A percentile compares a stretch with the other conserved stretches of the same genome.
Evolutionary conservation across 2,329 filamentous ascomycete species (phyloP).

Genomic region (Fusarium subglutinans): DNA sequence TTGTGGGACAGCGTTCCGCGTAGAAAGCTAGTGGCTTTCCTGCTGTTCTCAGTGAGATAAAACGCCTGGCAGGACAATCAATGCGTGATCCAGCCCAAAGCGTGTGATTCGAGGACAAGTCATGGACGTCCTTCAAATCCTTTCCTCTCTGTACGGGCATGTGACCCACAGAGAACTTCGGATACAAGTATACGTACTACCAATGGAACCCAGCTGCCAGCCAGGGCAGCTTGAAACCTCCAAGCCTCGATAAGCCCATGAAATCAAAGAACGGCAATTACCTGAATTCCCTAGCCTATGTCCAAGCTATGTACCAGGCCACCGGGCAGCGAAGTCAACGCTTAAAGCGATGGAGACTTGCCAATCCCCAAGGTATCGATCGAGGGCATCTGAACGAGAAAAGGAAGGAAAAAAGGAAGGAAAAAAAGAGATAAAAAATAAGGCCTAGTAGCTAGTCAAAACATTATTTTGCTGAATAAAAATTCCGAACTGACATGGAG

Average conservation of each 20-base stretch:
- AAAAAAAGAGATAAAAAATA: not conserved
- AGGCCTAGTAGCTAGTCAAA: not conserved
- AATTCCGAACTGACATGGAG: not conserved
- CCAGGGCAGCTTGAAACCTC: not conserved
- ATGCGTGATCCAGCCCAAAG: constrained; percentile 12
- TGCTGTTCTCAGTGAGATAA: constrained; percentile 6
- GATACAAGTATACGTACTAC: not conserved
- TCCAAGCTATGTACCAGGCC: too few relatives aligned
- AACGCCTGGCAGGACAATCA: constrained; percentile 16
- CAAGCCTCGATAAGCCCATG: constrained; percentile 7
- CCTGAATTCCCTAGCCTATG: constrained; percentile 5
- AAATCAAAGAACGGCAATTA: constrained; percentile 1
- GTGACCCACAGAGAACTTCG: constrained; percentile 9
- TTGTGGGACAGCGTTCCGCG: constrained; percentile 5
- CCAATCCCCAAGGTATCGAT: not conserved
- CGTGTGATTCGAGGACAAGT: not conserved
- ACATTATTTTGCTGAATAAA: not conserved
- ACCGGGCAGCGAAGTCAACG: not conserved
- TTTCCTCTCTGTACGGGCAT: not conserved
- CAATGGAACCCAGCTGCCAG: not conserved
- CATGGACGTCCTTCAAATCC: not conserved
- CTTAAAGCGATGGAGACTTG: constrained; percentile 7
- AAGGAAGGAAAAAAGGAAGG: not conserved
- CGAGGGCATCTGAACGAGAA: constrained; percentile 1
- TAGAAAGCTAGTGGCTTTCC: not conserved